phyloP scores from a whole-genome alignment of 495 filamentous ascomycete genomes.

The Cairneyella variabilis region DNA sequence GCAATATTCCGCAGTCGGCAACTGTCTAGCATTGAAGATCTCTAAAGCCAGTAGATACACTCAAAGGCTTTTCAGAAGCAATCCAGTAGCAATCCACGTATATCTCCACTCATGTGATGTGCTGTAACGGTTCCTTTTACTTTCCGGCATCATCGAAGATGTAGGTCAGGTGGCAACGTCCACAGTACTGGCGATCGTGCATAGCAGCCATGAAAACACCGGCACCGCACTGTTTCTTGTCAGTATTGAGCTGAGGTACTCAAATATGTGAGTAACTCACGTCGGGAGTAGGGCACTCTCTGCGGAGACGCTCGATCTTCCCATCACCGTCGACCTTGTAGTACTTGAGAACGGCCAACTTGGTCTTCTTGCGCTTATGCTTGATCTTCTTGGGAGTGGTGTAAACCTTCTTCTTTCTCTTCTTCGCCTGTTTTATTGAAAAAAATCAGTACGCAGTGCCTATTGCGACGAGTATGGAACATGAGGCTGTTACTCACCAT shows the following conservation, averaged over 20 bases:
- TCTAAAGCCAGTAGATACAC: conserved; percentile 11
- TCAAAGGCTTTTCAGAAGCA: conserved; percentile 11
- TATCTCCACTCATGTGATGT: background rate
- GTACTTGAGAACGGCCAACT: conserved; percentile 99
- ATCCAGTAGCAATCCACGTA: conserved; percentile 7
- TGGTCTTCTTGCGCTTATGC: conserved; percentile 99
- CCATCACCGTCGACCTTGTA: conserved; percentile 99
- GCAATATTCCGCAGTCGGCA: too few species aligned
- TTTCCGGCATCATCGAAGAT: conserved; percentile 75
- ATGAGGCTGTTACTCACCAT: too few species aligned
- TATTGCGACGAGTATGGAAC: too few species aligned
- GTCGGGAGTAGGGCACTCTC: conserved; percentile 91
- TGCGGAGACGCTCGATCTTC: conserved; percentile 98
- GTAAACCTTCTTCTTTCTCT: conserved; percentile 99
- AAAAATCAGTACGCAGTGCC: too few species aligned
- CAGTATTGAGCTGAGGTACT: conserved; percentile 16
- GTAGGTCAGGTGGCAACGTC: conserved; percentile 98
- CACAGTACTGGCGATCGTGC: conserved; percentile 99
- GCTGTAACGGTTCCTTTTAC: too few species aligned
- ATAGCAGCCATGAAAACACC: conserved; percentile 99
- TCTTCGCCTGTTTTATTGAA: too few species aligned
- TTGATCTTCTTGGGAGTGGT: conserved; percentile 99
- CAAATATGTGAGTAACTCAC: conserved; percentile 48
- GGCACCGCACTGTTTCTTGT: conserved; percentile 71
- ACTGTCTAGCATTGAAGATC: conserved; percentile 16